Base-by-base conservation (phyloP, 106 monocot genomes). In the Alisma plantagoaquatica region DNA sequence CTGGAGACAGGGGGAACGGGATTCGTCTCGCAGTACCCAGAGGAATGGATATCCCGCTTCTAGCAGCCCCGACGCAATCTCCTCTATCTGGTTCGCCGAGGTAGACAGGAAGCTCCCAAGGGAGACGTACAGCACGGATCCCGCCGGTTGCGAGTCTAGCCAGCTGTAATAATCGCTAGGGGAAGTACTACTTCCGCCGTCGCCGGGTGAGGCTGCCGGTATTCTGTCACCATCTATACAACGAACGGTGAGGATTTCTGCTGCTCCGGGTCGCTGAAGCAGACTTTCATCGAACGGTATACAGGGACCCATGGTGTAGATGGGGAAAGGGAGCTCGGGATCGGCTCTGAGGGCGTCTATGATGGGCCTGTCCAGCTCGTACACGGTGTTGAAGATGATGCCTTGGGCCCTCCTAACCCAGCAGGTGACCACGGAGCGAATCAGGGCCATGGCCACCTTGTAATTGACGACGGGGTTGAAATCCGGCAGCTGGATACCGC, bases 121-220 rank as follows among this genome's bases (percentile, higher is more conserved):
- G 0, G 88, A 76, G 43, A 83, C 57, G 46, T 83, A 91, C 0
- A 84, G 69, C 0, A 91, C 81, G 3, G 91, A 78, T 25, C 43
- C 46, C 14, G 52, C 33, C 2, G 74, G 64, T 29, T 91, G 91
- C 2, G 58, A 69, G 50, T 81, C 68, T 16, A 91, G 61, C 77
- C 84, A 85, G 10, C 17, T n/a, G 18, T 73, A 46, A 60, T 70
- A 64, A 43, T 69, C 27, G n/a, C n/a, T n/a, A n/a, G n/a, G n/a
- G n/a, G n/a, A n/a, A n/a, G n/a, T n/a, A n/a, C n/a, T n/a, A n/a
- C n/a, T n/a, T n/a, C n/a, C n/a, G n/a, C n/a, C n/a, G n/a, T n/a
- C n/a, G n/a, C n/a, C n/a, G n/a, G n/a, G n/a, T n/a, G n/a, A n/a
- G n/a, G n/a, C n/a, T n/a, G n/a, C n/a, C n/a, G n/a, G n/a, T n/a